These are phyloP conservation scores for Pyronema omphalodes DNA, from an alignment of 495 filamentous ascomycete species.

Conservation along the genomic window DNA sequence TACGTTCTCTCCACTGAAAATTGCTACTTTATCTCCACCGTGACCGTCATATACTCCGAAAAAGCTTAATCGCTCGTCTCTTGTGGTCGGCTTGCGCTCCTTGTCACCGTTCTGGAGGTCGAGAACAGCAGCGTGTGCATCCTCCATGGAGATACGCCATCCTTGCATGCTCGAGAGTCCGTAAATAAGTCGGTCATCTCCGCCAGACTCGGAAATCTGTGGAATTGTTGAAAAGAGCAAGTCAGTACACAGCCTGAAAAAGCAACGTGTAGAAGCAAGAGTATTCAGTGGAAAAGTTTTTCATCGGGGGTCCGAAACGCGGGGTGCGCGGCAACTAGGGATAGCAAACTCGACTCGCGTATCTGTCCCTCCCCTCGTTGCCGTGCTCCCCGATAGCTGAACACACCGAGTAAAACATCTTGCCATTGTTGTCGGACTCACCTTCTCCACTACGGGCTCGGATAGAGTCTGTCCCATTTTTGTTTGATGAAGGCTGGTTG, in stretches of 20 bases:
- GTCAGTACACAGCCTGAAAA: conserved; percentile 9
- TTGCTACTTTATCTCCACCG: conserved; percentile 86
- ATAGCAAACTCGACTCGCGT: not conserved
- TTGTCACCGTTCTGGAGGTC: conserved; percentile 55
- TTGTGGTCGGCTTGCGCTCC: conserved; percentile 40
- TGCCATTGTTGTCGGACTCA: conserved; percentile 31
- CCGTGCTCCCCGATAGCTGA: not conserved
- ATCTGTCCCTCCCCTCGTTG: not conserved
- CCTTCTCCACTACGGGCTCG: conserved; percentile 97
- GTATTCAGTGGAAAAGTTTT: not conserved
- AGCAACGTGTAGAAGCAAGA: not conserved
- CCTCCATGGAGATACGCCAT: conserved; percentile 99
- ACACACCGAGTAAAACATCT: not conserved
- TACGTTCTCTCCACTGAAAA: conserved; percentile 82
- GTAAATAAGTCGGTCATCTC: conserved; percentile 80
- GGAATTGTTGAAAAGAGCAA: conserved; percentile 11
- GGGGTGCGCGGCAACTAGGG: not conserved
- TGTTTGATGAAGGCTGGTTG: conserved; percentile 3
- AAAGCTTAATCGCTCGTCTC: conserved; percentile 65
- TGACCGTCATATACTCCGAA: conserved; percentile 98
- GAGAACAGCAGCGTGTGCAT: conserved; percentile 75
- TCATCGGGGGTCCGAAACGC: not conserved
- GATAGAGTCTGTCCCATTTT: conserved; percentile 98
- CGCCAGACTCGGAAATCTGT: conserved; percentile 71
- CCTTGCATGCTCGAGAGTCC: conserved; percentile 98